Evolutionary conservation across 2,329 filamentous ascomycete species (phyloP).

Genomic region (Truncatella angustata): DNA sequence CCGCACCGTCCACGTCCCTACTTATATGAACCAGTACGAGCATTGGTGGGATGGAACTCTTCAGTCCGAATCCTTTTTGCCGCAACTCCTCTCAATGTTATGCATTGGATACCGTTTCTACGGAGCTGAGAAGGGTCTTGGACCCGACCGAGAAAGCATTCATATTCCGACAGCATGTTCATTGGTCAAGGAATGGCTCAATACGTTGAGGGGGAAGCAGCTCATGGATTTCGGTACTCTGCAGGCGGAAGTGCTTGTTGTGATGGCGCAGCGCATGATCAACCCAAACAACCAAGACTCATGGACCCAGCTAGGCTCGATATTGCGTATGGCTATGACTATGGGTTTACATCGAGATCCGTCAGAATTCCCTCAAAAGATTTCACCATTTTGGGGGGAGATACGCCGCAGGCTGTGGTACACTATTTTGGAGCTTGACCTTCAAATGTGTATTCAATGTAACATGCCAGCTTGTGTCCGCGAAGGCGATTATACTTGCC

Average conservation of each 20-base stretch:
- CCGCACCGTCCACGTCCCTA: slow-evolving; percentile 50
- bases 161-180: slow-evolving; percentile 57
- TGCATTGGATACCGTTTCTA: slow-evolving; percentile 54
- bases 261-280: slow-evolving; percentile 52
- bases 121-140: slow-evolving; percentile 48
- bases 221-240: slow-evolving; percentile 50
- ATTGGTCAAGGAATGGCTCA: slow-evolving; percentile 53
- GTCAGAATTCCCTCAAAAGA: slow-evolving; percentile 48
- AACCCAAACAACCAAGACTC: slow-evolving; percentile 46
- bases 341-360: slow-evolving; percentile 59
- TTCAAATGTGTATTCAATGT: slow-evolving; percentile 52
- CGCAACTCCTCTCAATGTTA: slow-evolving; percentile 51
- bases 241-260: slow-evolving; percentile 52
- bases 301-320: slow-evolving; percentile 54
- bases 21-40: slow-evolving; percentile 50
- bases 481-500: slow-evolving; percentile 53
- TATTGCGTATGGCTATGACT: slow-evolving; percentile 57
- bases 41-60: slow-evolving; percentile 49
- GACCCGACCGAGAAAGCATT: slow-evolving; percentile 53
- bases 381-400: slow-evolving; percentile 52
- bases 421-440: slow-evolving; percentile 55
- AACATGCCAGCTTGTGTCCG: slow-evolving; percentile 51
- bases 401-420: slow-evolving; percentile 55
- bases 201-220: slow-evolving; percentile 50
- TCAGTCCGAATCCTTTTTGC: slow-evolving; percentile 49